These are phyloP conservation scores for Urochloa ruziziensis DNA, from an alignment of 176 grass and related monocot species.

Conservation along the genomic window DNA sequence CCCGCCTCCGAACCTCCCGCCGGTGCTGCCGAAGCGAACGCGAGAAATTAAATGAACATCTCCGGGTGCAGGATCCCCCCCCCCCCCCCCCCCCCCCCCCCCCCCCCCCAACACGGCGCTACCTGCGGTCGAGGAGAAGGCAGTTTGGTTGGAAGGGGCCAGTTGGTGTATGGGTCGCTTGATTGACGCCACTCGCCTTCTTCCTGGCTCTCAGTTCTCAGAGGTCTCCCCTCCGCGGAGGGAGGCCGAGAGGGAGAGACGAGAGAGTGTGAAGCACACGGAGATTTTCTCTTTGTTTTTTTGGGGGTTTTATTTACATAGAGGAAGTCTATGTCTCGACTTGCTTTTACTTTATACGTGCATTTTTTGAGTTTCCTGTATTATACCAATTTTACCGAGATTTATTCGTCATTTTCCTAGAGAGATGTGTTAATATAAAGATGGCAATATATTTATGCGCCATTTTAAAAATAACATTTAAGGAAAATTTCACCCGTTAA, in stretches of 20 bases:
- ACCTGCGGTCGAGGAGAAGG: neutral
- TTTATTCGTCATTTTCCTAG: neutral
- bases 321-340: neutral
- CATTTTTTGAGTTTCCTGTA: neutral
- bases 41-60: neutral
- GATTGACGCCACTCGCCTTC: neutral
- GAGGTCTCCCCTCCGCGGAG: neutral
- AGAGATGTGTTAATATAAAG: too few species aligned
- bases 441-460: too few species aligned
- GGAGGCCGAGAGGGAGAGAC: neutral
- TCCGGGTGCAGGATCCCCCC: neutral
- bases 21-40: neutral
- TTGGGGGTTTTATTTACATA: neutral
- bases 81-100: too few species aligned
- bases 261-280: neutral
- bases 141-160: neutral
- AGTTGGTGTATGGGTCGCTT: neutral
- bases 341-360: neutral
- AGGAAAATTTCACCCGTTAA: too few species aligned
- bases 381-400: neutral
- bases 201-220: neutral
- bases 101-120: too few species aligned
- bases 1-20: neutral
- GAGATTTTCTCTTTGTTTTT: neutral
- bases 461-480: too few species aligned